These are phyloP conservation scores for Aspergillus tamarii DNA, from an alignment of 2,329 filamentous ascomycete genomes.

Conservation along the genomic window DNA sequence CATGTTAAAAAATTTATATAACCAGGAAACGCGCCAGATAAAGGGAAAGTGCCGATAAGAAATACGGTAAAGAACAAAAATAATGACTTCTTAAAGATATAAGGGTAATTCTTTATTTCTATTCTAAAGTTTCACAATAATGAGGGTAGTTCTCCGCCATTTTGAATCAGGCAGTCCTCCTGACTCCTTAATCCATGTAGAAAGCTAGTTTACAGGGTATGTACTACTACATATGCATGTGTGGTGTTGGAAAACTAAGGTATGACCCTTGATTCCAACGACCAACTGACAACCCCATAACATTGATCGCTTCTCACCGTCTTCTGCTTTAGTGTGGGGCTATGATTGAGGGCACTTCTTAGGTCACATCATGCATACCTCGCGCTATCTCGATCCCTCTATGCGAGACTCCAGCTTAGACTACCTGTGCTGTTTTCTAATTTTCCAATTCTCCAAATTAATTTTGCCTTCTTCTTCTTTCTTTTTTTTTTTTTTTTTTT, in stretches of 20 bases:
- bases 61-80: not conserved
- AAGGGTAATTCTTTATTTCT: not conserved
- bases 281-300: slow-evolving; percentile 8
- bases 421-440: not conserved
- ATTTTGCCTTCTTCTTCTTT: too few relatives aligned
- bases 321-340: slow-evolving; percentile 21
- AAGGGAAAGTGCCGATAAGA: not conserved
- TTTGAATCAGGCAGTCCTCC: slow-evolving; percentile 5
- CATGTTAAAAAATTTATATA: not conserved
- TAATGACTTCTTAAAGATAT: not conserved
- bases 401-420: not conserved
- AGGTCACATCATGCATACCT: slow-evolving; percentile 22
- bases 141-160: slow-evolving; percentile 12
- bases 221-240: slow-evolving; percentile 8
- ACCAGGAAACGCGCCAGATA: not conserved
- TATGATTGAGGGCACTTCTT: slow-evolving; percentile 9
- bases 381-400: slow-evolving; percentile 2
- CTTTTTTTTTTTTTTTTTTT: not conserved
- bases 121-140: not conserved
- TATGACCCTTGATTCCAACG: slow-evolving; percentile 17
- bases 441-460: too few relatives aligned
- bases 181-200: slow-evolving; percentile 9
- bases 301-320: slow-evolving; percentile 20
- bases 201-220: slow-evolving; percentile 2
- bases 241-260: slow-evolving; percentile 6